Conservation (phyloP, 108 stramenopile genomes). For the Fragilaria radians region DNA sequence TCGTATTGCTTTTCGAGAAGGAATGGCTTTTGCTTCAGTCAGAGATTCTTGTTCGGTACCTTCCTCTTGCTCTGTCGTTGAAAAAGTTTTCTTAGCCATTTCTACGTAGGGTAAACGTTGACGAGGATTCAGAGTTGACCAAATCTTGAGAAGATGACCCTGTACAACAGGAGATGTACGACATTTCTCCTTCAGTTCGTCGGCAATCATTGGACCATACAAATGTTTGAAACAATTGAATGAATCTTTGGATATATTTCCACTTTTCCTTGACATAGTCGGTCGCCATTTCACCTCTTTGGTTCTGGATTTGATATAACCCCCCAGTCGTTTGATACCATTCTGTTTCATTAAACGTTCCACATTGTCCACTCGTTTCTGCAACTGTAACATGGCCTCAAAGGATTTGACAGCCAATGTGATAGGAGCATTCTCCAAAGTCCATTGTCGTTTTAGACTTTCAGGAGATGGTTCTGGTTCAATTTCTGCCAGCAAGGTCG, state of each 20-base stretch:
- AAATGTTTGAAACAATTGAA: neutral
- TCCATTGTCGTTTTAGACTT: neutral
- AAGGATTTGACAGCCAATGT: slow-evolving; percentile 3
- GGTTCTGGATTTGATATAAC: too few relatives aligned
- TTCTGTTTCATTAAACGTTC: neutral
- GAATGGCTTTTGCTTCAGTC: too few relatives aligned
- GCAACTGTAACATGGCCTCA: slow-evolving; percentile 4
- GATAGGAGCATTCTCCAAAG: slow-evolving; percentile 1
- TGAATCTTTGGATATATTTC: neutral
- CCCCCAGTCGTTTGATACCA: neutral
- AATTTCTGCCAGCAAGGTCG: neutral
- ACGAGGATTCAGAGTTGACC: slow-evolving; percentile 1
- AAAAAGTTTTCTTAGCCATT: too few relatives aligned
- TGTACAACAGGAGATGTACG: neutral
- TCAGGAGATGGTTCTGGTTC: neutral
- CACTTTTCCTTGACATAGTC: neutral
- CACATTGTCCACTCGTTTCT: slow-evolving; percentile 4
- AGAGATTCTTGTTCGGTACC: too few relatives aligned
- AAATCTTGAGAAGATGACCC: neutral
- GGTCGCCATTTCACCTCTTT: neutral
- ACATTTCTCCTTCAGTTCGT: too few relatives aligned
- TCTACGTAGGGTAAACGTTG: neutral
- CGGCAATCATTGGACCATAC: neutral
- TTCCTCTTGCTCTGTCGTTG: too few relatives aligned
- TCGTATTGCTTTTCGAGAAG: too few relatives aligned